phyloP scores from a whole-genome alignment of 2,329 filamentous ascomycete genomes.

The Amauroascus verrucosus region DNA sequence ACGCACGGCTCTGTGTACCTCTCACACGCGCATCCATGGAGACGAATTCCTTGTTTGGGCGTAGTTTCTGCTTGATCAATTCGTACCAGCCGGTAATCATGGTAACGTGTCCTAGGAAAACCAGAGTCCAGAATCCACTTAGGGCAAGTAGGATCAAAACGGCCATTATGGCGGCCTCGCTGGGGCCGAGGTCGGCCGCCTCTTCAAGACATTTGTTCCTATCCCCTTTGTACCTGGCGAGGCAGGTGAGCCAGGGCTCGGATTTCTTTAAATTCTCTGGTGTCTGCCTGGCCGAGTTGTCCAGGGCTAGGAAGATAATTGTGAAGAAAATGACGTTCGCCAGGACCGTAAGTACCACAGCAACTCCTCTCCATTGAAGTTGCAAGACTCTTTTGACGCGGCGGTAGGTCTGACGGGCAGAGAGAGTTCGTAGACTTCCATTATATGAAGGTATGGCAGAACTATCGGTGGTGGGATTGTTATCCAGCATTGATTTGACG shows the following conservation, averaged over 20 bases:
- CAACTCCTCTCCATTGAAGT: conserved; percentile 89
- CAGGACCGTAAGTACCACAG: conserved; percentile 80
- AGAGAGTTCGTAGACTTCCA: conserved; percentile 66
- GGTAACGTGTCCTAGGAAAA: conserved; percentile 72
- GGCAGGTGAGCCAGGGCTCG: conserved; percentile 59
- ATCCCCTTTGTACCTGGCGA: conserved; percentile 49
- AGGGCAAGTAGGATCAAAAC: conserved; percentile 74
- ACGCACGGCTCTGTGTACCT: conserved; percentile 57
- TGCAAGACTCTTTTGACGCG: conserved; percentile 76
- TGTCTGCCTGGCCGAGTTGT: conserved; percentile 55
- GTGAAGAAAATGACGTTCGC: conserved; percentile 90
- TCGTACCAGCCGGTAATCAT: conserved; percentile 79
- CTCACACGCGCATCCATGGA: conserved; percentile 66
- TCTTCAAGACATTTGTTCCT: conserved; percentile 56
- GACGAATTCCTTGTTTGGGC: conserved; percentile 64
- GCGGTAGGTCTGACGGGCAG: conserved; percentile 77
- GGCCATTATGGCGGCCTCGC: conserved; percentile 65
- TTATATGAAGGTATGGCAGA: conserved; percentile 66
- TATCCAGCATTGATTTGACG: conserved; percentile 68
- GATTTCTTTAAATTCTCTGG: conserved; percentile 48
- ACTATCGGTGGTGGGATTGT: conserved; percentile 56
- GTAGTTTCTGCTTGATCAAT: conserved; percentile 44
- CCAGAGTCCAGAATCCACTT: conserved; percentile 74
- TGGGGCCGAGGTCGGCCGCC: conserved; percentile 55
- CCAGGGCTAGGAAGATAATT: conserved; percentile 78